Conservation (phyloP, 176 grass and related monocot genomes). For the Aegilops longissima region DNA sequence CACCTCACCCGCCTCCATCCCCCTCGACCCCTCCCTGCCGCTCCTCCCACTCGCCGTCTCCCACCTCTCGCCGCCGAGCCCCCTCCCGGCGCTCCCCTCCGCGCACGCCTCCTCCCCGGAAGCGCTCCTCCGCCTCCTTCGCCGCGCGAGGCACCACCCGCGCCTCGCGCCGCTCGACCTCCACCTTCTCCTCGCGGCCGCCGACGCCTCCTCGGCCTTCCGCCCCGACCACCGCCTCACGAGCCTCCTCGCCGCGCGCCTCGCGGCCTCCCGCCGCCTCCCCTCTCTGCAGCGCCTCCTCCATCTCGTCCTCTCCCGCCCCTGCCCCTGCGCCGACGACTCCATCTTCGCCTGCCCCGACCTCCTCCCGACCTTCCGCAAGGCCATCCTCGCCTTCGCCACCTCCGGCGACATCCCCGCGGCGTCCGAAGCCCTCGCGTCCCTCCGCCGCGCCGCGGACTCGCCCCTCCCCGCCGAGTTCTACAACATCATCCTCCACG, state of each 20-base stretch:
- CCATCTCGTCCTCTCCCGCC: constrained; percentile 45
- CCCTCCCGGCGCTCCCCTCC: constrained; percentile 44
- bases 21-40: constrained; percentile 42
- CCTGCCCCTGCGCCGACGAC: constrained; percentile 66
- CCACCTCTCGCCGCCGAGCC: constrained; percentile 49
- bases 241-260: constrained; percentile 36
- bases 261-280: constrained; percentile 56
- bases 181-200: constrained; percentile 58
- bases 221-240: constrained; percentile 73
- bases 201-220: constrained; percentile 47
- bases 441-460: constrained; percentile 51
- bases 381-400: constrained; percentile 62
- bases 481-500: constrained; percentile 71
- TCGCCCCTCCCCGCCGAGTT: constrained; percentile 54
- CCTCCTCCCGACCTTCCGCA: constrained; percentile 60
- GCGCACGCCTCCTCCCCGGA: constrained; percentile 37
- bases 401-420: constrained; percentile 52
- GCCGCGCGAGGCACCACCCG: constrained; percentile 54
- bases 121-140: constrained; percentile 43
- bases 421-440: constrained; percentile 37
- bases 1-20: constrained; percentile 4
- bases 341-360: constrained; percentile 79
- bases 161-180: constrained; percentile 64
- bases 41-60: constrained; percentile 57
- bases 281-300: constrained; percentile 52